These are phyloP conservation scores for Clonostachys rhizophaga DNA, from an alignment of 2,329 filamentous ascomycete species.

Conservation along the genomic window DNA sequence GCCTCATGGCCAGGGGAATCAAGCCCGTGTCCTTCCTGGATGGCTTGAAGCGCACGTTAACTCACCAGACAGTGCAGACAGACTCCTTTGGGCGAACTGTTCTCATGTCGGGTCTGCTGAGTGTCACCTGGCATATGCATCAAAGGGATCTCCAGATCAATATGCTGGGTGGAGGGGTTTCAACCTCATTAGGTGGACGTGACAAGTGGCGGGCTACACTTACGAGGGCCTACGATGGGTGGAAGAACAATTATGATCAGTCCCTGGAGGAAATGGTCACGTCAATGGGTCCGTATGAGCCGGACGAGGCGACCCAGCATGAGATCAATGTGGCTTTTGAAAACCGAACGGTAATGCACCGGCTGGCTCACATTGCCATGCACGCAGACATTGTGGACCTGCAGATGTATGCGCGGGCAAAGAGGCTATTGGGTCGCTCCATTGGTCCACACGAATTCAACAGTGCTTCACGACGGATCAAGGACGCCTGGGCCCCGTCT, in stretches of 20 bases:
- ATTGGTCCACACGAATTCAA: slow-evolving; percentile 80
- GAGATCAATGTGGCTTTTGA: slow-evolving; percentile 69
- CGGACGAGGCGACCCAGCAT: slow-evolving; percentile 56
- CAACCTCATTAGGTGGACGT: slow-evolving; percentile 74
- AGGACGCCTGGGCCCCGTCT: slow-evolving; percentile 82
- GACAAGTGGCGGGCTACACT: slow-evolving; percentile 88
- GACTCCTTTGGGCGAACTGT: slow-evolving; percentile 92
- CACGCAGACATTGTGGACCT: slow-evolving; percentile 97
- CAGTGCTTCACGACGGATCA: slow-evolving; percentile 78
- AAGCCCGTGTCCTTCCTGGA: slow-evolving; percentile 87
- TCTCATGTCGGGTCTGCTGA: slow-evolving; percentile 88
- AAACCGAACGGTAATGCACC: slow-evolving; percentile 83
- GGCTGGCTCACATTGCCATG: slow-evolving; percentile 96
- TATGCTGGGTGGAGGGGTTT: slow-evolving; percentile 69
- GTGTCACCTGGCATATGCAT: slow-evolving; percentile 96
- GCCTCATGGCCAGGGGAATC: slow-evolving; percentile 73
- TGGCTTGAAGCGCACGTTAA: slow-evolving; percentile 83
- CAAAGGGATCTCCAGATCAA: slow-evolving; percentile 91
- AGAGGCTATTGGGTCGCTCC: slow-evolving; percentile 75
- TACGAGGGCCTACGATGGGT: slow-evolving; percentile 85
- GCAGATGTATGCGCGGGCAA: slow-evolving; percentile 90
- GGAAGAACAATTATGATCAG: slow-evolving; percentile 89
- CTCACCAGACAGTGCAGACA: slow-evolving; percentile 78
- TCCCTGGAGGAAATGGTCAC: slow-evolving; percentile 60
- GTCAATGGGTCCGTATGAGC: slow-evolving; percentile 48